Evolutionary conservation across 768 basidiomycete genomes (phyloP), one percentile per base, ranked within the genome.

Genomic region (Fomitopsis serialis): DNA sequence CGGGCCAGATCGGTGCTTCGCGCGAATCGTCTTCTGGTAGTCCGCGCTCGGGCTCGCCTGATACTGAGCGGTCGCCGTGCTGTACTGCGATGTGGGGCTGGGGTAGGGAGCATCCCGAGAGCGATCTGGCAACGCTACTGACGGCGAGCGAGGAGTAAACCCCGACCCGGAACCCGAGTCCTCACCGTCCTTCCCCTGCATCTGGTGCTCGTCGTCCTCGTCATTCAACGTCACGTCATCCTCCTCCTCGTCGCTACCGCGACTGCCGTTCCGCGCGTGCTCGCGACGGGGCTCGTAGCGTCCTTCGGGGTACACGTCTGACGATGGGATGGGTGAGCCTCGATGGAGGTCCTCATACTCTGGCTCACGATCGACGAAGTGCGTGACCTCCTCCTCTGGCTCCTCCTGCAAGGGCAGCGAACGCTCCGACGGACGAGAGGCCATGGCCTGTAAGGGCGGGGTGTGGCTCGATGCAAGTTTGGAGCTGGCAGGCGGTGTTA

Each of bases 381-480:
- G 65, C n/a, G n/a, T n/a, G n/a, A n/a, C n/a, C 57, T 87, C 85
- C 59, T 88, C 87, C 60, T 88, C 86, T 25, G 77, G 76, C 56
- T 88, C 87, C 63, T 89, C 87, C 65, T 90, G 87, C 2, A 89
- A 78, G 19, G 87, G 87, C 23, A 90, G 73, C 15, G 87, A 87
- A 32, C 85, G 76, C 65, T 88, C 87, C 1, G 87, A 82, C 21
- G 82, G 81, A 21, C 84, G 80, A 5, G 77, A 72, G 44, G 54
- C 72, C 63, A 64, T 66, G 10, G 74, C 65, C 61, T 82, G 83
- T 48, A 77, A 57, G 17, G 84, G 81, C 0, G 83, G 78, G 0
- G 83, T 81, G 58, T 81, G 79, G 42, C 71, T 78, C 24, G 74
- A 68, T 15, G 56, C 50, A 29, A 74, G 66, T 56, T 72, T 68